A percentile compares a stretch with the other conserved stretches of the same genome.
Conservation (phyloP, 345 rosid species). For the Hevea brasiliensis region DNA sequence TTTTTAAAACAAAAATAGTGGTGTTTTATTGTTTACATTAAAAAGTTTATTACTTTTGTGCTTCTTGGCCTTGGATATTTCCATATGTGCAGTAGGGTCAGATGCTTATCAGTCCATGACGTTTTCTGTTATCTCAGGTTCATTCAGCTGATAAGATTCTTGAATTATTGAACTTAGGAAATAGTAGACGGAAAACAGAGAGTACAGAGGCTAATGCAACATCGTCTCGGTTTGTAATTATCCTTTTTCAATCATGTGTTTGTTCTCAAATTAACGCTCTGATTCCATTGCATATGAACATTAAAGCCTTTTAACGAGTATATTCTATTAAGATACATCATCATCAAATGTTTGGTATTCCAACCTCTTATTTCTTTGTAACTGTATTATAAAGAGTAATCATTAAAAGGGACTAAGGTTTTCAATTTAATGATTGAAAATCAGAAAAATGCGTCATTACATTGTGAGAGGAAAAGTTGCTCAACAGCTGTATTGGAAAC, state of each 20-base stretch:
- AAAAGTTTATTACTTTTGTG: background rate
- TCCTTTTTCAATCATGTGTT: background rate
- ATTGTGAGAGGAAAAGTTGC: background rate
- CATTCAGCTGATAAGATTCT: constrained; percentile 86
- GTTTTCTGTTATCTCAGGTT: constrained; percentile 51
- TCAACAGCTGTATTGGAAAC: background rate
- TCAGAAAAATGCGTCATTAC: background rate
- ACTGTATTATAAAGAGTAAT: background rate
- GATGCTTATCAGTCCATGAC: constrained; percentile 1
- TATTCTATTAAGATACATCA: background rate
- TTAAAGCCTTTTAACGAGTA: background rate
- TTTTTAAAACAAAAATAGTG: too few species aligned
- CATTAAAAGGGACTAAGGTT: background rate
- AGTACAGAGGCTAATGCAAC: constrained; percentile 89
- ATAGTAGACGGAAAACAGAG: constrained; percentile 89
- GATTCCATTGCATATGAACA: background rate
- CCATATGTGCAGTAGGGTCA: background rate
- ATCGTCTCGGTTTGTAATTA: constrained; percentile 69
- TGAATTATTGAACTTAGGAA: constrained; percentile 88
- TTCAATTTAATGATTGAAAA: background rate
- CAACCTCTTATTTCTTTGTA: background rate
- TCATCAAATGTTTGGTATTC: background rate
- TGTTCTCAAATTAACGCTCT: background rate
- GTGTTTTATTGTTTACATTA: too few species aligned
- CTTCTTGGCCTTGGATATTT: constrained; percentile 2